phyloP scores from a whole-genome alignment of 371 early-diverging fungal genomes.

The Apophysomyces sp. region DNA sequence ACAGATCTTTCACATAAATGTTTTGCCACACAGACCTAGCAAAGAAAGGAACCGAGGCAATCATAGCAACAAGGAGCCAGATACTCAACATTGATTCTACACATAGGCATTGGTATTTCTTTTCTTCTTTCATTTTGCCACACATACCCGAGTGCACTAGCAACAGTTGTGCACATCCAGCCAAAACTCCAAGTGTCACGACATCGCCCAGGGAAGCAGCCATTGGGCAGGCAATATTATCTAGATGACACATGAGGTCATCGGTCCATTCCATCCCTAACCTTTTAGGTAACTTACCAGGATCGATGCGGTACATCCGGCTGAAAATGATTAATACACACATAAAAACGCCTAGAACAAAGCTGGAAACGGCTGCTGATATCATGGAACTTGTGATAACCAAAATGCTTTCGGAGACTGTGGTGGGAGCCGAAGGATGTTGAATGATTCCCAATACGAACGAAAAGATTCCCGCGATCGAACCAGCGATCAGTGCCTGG shows the following conservation, averaged over 20 bases:
- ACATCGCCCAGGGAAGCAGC: conserved; percentile 77
- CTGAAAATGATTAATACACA: conserved; percentile 71
- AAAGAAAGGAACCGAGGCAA: conserved; percentile 58
- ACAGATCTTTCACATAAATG: conserved; percentile 58
- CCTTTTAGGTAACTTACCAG: conserved; percentile 54
- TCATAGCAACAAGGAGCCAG: conserved; percentile 44
- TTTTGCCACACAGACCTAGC: conserved; percentile 55
- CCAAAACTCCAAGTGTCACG: conserved; percentile 66
- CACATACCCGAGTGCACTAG: conserved; percentile 43
- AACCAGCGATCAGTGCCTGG: conserved; percentile 70
- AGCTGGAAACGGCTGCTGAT: conserved; percentile 72
- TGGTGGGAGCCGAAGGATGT: conserved; percentile 48
- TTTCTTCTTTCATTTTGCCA: neutral
- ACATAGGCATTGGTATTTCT: neutral
- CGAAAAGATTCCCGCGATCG: conserved; percentile 68
- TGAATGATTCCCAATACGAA: conserved; percentile 60
- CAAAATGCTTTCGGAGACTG: conserved; percentile 57
- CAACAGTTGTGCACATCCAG: conserved; percentile 55
- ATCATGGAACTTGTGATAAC: conserved; percentile 72
- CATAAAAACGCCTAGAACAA: conserved; percentile 75
- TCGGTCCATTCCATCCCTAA: neutral
- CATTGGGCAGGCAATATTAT: conserved; percentile 72
- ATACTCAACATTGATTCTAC: conserved; percentile 51
- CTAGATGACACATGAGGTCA: conserved; percentile 17
- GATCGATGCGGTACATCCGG: conserved; percentile 67